phyloP scores from a whole-genome alignment of 1,284 basidiomycete genomes.

The Lignosus rhinocerotis region DNA sequence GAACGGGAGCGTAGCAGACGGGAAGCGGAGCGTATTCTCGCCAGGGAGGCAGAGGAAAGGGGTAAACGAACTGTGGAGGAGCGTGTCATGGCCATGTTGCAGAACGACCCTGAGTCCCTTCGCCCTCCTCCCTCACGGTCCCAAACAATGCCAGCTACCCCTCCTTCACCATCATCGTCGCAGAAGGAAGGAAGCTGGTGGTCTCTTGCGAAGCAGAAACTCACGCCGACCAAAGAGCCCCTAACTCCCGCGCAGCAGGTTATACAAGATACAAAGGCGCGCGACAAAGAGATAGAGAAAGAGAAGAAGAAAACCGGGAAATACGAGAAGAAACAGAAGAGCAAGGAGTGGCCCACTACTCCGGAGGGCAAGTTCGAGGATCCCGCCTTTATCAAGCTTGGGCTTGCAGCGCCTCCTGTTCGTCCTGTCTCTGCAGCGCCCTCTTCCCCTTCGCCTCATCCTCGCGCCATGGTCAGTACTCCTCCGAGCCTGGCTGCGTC shows the following conservation, averaged over 20 bases:
- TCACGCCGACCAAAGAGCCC: slow-evolving; percentile 76
- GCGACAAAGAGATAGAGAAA: slow-evolving; percentile 55
- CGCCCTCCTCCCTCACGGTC: slow-evolving; percentile 57
- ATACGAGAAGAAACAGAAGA: slow-evolving; percentile 31
- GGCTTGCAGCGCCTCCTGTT: slow-evolving; percentile 37
- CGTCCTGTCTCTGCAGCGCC: slow-evolving; percentile 49
- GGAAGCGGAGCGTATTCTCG: slow-evolving; percentile 75
- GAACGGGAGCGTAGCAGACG: slow-evolving; percentile 71
- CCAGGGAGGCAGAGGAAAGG: slow-evolving; percentile 66
- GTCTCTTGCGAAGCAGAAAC: slow-evolving; percentile 63
- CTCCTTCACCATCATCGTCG: slow-evolving; percentile 61
- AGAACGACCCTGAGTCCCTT: slow-evolving; percentile 35
- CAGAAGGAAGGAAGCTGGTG: slow-evolving; percentile 70
- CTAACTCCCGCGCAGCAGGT: slow-evolving; percentile 81
- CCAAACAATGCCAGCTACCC: slow-evolving; percentile 47
- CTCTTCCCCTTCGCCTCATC: slow-evolving; percentile 58
- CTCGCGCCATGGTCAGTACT: slow-evolving; percentile 42
- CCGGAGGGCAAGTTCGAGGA: slow-evolving; percentile 52
- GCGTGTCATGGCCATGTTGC: slow-evolving; percentile 70
- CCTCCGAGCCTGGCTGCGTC: slow-evolving; percentile 62
- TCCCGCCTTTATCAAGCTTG: slow-evolving; percentile 57
- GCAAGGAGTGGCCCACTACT: slow-evolving; percentile 53
- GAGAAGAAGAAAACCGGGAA: slow-evolving; percentile 47
- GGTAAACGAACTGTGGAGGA: slow-evolving; percentile 69
- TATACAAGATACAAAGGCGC: slow-evolving; percentile 67